Percentiles rank a stretch among this genome's conserved stretches.
Conservation (phyloP, 2,329 filamentous ascomycete species). For the Talaromyces sp. region DNA sequence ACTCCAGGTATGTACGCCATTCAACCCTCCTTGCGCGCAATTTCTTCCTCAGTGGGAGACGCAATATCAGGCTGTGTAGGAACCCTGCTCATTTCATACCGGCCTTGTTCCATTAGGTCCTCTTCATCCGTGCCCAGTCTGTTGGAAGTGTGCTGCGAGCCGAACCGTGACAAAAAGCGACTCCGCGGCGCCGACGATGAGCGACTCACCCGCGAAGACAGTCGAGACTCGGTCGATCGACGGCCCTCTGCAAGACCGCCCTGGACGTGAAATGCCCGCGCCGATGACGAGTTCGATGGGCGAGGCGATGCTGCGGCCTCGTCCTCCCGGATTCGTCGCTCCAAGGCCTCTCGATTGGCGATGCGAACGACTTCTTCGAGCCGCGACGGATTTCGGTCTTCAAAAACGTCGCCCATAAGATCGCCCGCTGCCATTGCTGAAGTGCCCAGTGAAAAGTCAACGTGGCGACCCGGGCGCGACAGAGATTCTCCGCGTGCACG, state of each 20-base stretch:
- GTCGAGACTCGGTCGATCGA: slow-evolving; percentile 18
- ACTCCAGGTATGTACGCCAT: not conserved
- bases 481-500: slow-evolving; percentile 54
- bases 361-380: slow-evolving; percentile 36
- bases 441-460: slow-evolving; percentile 69
- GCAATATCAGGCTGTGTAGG: not conserved
- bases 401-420: slow-evolving; percentile 60
- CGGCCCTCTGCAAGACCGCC: slow-evolving; percentile 13
- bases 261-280: slow-evolving; percentile 13
- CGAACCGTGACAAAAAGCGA: slow-evolving; percentile 56
- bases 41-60: not conserved
- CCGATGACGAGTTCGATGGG: slow-evolving; percentile 16
- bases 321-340: slow-evolving; percentile 33
- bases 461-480: slow-evolving; percentile 53
- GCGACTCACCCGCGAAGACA: slow-evolving; percentile 23
- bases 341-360: slow-evolving; percentile 35
- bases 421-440: slow-evolving; percentile 53
- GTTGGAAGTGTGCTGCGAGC: slow-evolving; percentile 23
- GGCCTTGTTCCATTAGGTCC: slow-evolving; percentile 44
- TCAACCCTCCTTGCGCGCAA: not conserved
- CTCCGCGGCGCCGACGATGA: slow-evolving; percentile 48
- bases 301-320: slow-evolving; percentile 13
- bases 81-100: slow-evolving; percentile 26
- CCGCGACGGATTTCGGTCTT: slow-evolving; percentile 45
- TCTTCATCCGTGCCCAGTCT: slow-evolving; percentile 21